Evolutionary conservation across 2,329 filamentous ascomycete genomes (phyloP), one percentile per base, ranked within the genome.

Genomic region (Rasamsonia emersonii): DNA sequence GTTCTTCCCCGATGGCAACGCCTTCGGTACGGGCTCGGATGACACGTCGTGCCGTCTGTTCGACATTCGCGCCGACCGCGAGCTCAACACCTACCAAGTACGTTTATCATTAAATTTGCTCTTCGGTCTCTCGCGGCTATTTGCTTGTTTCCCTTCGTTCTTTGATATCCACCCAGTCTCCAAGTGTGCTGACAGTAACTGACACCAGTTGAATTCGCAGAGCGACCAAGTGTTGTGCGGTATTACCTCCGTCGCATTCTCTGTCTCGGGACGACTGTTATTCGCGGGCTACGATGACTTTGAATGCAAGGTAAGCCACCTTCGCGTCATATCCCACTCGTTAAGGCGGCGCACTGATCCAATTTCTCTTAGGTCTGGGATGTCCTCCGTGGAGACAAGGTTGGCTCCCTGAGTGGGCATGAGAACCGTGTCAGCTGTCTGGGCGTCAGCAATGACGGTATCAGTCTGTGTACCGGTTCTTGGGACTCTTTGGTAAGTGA

Each of bases 211-310:
- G 20, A 33, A 30, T 18, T 26, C 45, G 3, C 52, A 96, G 88
- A 95, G 89, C 51, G 88, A 94, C 58, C 89, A 93, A 53, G 93
- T 95, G 49, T 77, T 95, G 32, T 98, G 91, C 58, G 91, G 91
- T 51, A 96, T 98, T 52, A 98, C 91, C 15, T 98, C 91, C 4
- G 91, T 98, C 28, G 91, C 89, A 38, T 96, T 93, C 50, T 98
- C 91, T 10, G 89, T 98, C 9, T 98, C 91, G 36, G 91, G 91
- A 37, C 79, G 91, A 57, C 70, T 98, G 51, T 70, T 98, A 24
- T 98, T 98, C 59, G 91, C 91, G 35, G 91, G 91, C 46, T 98
- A 98, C 54, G 91, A 98, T 54, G 91, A 98, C 58, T 98, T 94
- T 53, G 91, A 98, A 66, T 98, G 91, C 88, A 98, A 96, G 82